Conservation (phyloP, 441 rosid genomes). For the Corymbia calophylla region DNA sequence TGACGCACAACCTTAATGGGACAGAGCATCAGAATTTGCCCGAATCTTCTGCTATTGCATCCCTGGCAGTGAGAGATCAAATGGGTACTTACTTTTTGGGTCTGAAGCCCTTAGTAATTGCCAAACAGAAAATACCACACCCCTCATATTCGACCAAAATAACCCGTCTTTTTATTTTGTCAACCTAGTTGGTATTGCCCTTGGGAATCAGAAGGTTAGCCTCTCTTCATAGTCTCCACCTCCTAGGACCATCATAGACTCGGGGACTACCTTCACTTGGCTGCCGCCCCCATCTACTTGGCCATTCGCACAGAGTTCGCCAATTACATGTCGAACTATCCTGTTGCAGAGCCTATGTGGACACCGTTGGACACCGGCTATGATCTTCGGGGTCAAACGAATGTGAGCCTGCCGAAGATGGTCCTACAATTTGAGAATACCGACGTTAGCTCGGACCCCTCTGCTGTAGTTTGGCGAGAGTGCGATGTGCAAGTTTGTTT, state of each 20-base stretch:
- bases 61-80: not conserved
- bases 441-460: not conserved
- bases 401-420: not conserved
- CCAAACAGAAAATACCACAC: not conserved
- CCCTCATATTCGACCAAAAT: not conserved
- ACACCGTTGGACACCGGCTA: not conserved
- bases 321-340: too few relatives aligned
- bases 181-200: not conserved
- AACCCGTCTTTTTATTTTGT: not conserved
- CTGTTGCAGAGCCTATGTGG: too few relatives aligned
- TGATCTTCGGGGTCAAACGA: not conserved
- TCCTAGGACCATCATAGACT: too few relatives aligned
- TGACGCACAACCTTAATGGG: not conserved
- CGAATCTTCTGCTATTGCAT: slow-evolving; percentile 22
- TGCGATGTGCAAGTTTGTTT: not conserved
- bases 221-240: not conserved
- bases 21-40: not conserved
- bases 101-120: not conserved
- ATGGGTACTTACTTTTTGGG: slow-evolving; percentile 20
- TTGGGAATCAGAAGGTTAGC: not conserved
- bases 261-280: too few relatives aligned
- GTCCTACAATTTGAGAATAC: not conserved
- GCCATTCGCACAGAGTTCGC: too few relatives aligned
- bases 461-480: not conserved
- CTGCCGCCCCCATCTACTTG: too few relatives aligned